These are phyloP conservation scores for Dryadomyces sulphureus DNA, from an alignment of 2,329 filamentous ascomycete genomes.

Conservation along the genomic window DNA sequence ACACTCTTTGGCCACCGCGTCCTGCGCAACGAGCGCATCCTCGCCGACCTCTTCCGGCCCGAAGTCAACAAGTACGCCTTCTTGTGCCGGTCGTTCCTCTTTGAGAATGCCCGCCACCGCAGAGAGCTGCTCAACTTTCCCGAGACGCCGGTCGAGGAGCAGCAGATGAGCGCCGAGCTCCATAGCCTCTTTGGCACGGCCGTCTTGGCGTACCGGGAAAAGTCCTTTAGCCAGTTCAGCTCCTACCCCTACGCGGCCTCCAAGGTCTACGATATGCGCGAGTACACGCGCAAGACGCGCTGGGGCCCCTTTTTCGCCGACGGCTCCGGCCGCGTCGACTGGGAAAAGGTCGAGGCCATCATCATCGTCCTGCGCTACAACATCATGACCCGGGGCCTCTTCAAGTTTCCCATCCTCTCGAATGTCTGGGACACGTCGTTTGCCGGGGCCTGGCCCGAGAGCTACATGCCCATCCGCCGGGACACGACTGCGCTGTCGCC, in stretches of 20 bases:
- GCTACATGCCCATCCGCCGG: conserved; percentile 22
- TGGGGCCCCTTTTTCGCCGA: conserved; percentile 65
- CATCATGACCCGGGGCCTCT: conserved; percentile 31
- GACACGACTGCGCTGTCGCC: not conserved
- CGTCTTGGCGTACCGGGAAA: conserved; percentile 17
- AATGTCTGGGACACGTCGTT: conserved; percentile 42
- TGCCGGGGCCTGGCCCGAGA: conserved; percentile 36
- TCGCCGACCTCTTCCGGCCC: conserved; percentile 28
- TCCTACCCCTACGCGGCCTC: conserved; percentile 49
- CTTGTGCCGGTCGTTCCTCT: conserved; percentile 49
- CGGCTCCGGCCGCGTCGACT: conserved; percentile 48
- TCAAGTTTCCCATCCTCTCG: conserved; percentile 28
- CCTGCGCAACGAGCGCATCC: conserved; percentile 32
- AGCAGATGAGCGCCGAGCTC: conserved; percentile 55
- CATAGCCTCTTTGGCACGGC: conserved; percentile 56
- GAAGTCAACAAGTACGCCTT: conserved; percentile 41
- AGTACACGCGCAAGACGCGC: conserved; percentile 43
- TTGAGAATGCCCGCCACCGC: conserved; percentile 19
- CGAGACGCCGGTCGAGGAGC: conserved; percentile 23
- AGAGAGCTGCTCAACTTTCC: conserved; percentile 4
- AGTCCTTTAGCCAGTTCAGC: conserved; percentile 13
- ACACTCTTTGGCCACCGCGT: conserved; percentile 16
- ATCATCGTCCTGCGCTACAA: conserved; percentile 56
- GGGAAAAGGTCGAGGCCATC: conserved; percentile 63
- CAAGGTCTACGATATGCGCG: conserved; percentile 58